Conservation (phyloP, 2,329 filamentous ascomycete species). For the Rhynchosporium agropyri region DNA sequence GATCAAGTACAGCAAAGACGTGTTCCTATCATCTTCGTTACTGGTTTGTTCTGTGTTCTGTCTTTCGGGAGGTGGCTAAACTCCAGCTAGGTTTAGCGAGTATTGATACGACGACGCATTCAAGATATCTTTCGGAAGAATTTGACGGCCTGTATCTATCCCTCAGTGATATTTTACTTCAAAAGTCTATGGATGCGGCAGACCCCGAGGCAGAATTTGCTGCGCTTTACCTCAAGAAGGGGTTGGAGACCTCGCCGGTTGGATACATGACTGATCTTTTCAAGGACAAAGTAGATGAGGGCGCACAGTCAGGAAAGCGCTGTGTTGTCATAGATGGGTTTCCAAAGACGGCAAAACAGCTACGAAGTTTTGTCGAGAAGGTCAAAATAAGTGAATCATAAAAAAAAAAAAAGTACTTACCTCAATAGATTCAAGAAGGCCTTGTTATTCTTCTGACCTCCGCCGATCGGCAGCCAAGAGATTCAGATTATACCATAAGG, state of each 20-base stretch:
- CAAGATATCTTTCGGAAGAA: constrained; percentile 3
- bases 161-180: constrained; percentile 8
- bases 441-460: constrained; percentile 7
- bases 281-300: constrained; percentile 11
- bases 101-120: not conserved
- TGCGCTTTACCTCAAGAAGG: constrained; percentile 10
- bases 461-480: not conserved
- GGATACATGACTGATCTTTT: constrained; percentile 15
- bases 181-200: constrained; percentile 1
- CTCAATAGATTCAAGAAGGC: constrained; percentile 9
- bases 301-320: not conserved
- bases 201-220: constrained; percentile 9
- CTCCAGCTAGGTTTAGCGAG: not conserved
- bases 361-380: constrained; percentile 13
- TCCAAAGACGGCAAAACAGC: constrained; percentile 11
- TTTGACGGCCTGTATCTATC: constrained; percentile 3
- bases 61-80: not conserved
- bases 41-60: not conserved
- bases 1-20: not conserved
- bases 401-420: constrained; percentile 2
- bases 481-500: constrained; percentile 1
- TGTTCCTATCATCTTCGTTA: constrained; percentile 9
- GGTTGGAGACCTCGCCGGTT: constrained; percentile 14
- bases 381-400: not conserved
- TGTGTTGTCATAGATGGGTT: constrained; percentile 10